Evolutionary conservation across 2,329 filamentous ascomycete genomes (phyloP).

Genomic region (Monilinia aucupariae): DNA sequence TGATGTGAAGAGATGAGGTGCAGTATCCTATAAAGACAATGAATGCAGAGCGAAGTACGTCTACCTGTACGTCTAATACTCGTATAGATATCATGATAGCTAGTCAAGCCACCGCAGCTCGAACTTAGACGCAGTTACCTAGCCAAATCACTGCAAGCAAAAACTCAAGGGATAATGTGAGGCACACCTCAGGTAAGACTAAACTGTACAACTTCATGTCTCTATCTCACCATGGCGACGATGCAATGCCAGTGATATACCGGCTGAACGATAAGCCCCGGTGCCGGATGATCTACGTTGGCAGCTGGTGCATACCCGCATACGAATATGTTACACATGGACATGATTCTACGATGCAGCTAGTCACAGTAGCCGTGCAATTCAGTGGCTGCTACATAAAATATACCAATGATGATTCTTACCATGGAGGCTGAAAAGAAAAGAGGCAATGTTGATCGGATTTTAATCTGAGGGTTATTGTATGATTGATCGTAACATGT

Average conservation of each 20-base stretch:
- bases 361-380: not conserved
- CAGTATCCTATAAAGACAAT: not conserved
- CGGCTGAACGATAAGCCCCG: not conserved
- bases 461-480: not conserved
- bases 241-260: not conserved
- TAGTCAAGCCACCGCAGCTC: not conserved
- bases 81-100: not conserved
- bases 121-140: not conserved
- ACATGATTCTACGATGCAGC: not conserved
- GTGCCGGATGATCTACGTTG: conserved; percentile 5
- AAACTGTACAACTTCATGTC: not conserved
- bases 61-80: no score
- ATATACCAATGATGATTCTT: not conserved
- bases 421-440: not conserved
- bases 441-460: not conserved
- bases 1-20: not conserved
- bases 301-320: not conserved
- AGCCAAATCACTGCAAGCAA: not conserved
- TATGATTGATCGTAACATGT: not conserved
- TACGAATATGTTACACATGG: not conserved
- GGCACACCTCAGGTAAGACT: not conserved
- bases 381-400: not conserved
- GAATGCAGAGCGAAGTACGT: not conserved
- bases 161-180: not conserved
- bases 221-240: not conserved